A percentile compares a stretch with the other conserved stretches of the same genome.
Conservation (phyloP, 176 grass and related monocot species). For the Echinochloa phyllopogon region DNA sequence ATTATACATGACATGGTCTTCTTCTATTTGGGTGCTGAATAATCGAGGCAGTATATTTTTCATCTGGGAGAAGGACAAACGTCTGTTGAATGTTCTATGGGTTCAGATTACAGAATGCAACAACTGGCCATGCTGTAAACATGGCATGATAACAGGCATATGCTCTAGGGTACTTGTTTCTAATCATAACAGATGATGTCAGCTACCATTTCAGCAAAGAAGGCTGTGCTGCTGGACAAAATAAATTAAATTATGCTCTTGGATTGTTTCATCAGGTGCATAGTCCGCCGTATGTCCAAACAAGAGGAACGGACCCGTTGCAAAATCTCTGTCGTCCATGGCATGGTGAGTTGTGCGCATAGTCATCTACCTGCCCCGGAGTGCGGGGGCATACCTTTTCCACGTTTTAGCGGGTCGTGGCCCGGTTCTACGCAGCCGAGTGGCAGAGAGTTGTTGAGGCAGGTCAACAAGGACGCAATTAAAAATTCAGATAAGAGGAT, state of each 20-base stretch:
- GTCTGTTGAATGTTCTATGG: background rate
- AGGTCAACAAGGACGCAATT: background rate
- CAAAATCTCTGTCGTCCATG: background rate
- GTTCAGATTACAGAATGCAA: background rate
- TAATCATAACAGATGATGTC: background rate
- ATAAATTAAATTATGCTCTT: background rate
- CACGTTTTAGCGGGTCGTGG: conserved; percentile 47
- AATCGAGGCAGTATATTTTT: conserved; percentile 32
- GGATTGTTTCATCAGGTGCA: background rate
- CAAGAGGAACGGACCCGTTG: background rate
- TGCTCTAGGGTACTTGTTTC: background rate
- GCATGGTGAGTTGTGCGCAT: background rate
- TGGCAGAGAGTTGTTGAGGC: conserved; percentile 39
- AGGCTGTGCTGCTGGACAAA: background rate
- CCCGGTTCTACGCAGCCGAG: background rate
- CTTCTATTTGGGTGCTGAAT: background rate
- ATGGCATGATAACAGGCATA: background rate
- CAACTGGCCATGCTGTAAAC: background rate
- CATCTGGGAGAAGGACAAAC: background rate
- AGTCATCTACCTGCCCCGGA: background rate
- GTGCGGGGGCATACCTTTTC: background rate
- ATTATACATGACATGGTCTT: conserved; percentile 6
- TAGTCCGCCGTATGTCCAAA: background rate
- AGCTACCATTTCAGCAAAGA: background rate
- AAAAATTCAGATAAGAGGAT: conserved; percentile 14